Conservation (phyloP, 2,329 filamentous ascomycete species). For the Penicillium decumbens region DNA sequence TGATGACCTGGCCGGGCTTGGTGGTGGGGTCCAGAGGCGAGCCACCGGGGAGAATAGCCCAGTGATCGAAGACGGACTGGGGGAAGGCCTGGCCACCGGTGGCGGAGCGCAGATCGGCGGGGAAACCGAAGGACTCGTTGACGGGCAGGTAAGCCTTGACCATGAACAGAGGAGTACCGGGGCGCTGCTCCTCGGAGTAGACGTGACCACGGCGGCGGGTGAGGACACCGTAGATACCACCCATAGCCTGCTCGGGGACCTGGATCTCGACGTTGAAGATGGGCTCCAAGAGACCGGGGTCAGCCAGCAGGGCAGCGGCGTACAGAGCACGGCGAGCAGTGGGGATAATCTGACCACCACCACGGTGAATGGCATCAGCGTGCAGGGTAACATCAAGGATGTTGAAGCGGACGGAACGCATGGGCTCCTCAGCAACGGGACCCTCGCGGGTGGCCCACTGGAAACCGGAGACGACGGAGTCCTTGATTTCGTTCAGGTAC, state of each 20-base stretch:
- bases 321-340: slow-evolving; percentile 97
- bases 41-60: slow-evolving; percentile 92
- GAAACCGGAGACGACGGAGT: slow-evolving; percentile 99
- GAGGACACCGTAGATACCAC: slow-evolving; percentile 99
- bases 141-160: slow-evolving; percentile 97
- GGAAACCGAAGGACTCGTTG: slow-evolving; percentile 99
- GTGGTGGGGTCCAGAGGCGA: slow-evolving; percentile 77
- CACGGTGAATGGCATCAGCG: slow-evolving; percentile 99
- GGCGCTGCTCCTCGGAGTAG: slow-evolving; percentile 96
- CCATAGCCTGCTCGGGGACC: slow-evolving; percentile 97
- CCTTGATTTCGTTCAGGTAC: slow-evolving; percentile 99
- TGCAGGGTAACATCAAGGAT: slow-evolving; percentile 99
- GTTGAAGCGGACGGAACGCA: slow-evolving; percentile 97
- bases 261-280: slow-evolving; percentile 99
- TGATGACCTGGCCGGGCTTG: slow-evolving; percentile 78
- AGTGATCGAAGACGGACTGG: slow-evolving; percentile 98
- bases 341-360: slow-evolving; percentile 97
- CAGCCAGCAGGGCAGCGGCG: slow-evolving; percentile 82
- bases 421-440: slow-evolving; percentile 95
- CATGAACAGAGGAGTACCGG: slow-evolving; percentile 98
- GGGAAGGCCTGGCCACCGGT: slow-evolving; percentile 99
- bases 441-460: slow-evolving; percentile 99
- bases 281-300: slow-evolving; percentile 89
- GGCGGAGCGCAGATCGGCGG: slow-evolving; percentile 86
- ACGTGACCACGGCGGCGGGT: slow-evolving; percentile 98